These are phyloP conservation scores for Phascolomyces articulosus DNA, from an alignment of 371 early-diverging fungal genomes.

Conservation along the genomic window DNA sequence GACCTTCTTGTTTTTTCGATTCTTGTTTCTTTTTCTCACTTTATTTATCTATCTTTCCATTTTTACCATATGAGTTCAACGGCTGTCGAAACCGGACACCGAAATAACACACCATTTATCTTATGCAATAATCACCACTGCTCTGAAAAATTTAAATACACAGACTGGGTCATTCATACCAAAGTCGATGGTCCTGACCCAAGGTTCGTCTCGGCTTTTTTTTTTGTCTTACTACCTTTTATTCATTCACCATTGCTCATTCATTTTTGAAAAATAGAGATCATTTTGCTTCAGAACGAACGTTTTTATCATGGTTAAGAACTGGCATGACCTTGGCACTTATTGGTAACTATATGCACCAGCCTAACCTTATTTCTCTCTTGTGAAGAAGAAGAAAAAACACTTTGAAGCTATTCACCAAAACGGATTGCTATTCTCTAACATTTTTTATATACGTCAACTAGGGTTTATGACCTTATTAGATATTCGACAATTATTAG, in stretches of 20 bases:
- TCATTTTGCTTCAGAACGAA: conserved; percentile 49
- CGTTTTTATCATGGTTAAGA: conserved; percentile 42
- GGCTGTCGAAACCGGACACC: conserved; percentile 23
- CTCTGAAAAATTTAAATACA: conserved; percentile 30
- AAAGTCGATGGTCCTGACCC: conserved; percentile 47
- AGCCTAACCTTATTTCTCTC: no score
- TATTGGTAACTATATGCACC: conserved; percentile 37
- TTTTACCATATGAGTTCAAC: no score
- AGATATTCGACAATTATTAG: conserved; percentile 40
- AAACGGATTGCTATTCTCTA: no score
- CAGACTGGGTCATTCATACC: conserved; percentile 37
- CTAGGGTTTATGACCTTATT: conserved; percentile 45
- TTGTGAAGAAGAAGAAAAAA: no score
- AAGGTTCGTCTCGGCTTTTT: no score
- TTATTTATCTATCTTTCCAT: no score
- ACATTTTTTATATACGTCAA: not conserved
- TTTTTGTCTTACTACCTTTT: no score
- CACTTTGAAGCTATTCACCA: no score
- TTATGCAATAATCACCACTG: conserved; percentile 39
- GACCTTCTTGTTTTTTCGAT: no score
- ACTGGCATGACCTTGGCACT: conserved; percentile 41
- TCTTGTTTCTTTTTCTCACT: no score
- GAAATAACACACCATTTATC: conserved; percentile 30
- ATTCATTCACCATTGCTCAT: no score
- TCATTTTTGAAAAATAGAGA: conserved; percentile 17